These are phyloP conservation scores for Phytophthora boehmeriae DNA, from an alignment of 352 stramenopile species.

Conservation along the genomic window DNA sequence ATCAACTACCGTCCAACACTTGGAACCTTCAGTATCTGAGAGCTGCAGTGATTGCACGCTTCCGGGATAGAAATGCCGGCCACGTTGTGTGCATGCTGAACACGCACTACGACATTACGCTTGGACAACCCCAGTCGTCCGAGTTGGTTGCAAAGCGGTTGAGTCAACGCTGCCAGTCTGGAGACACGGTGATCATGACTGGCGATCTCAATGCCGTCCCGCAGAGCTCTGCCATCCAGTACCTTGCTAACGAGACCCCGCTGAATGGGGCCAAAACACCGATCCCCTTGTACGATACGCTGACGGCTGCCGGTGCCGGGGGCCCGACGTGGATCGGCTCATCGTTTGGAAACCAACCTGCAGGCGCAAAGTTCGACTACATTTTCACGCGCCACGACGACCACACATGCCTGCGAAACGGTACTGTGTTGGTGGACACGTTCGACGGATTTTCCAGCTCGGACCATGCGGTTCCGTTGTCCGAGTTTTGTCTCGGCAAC, in stretches of 20 bases:
- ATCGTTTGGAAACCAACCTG: conserved; percentile 42
- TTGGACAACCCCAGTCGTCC: conserved; percentile 60
- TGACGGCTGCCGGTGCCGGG: conserved; percentile 44
- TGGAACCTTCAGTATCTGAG: conserved; percentile 73
- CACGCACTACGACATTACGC: conserved; percentile 73
- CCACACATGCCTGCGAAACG: conserved; percentile 48
- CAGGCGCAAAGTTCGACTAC: conserved; percentile 66
- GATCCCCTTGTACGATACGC: conserved; percentile 67
- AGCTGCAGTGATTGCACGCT: conserved; percentile 58
- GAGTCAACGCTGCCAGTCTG: conserved; percentile 39
- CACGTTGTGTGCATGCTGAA: conserved; percentile 73
- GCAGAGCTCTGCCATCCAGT: conserved; percentile 42
- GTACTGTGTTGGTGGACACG: conserved; percentile 48
- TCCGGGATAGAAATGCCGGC: conserved; percentile 36
- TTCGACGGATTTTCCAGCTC: conserved; percentile 62
- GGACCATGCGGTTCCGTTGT: conserved; percentile 67
- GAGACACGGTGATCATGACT: conserved; percentile 67
- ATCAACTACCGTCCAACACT: conserved; percentile 58
- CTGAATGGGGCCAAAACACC: conserved; percentile 40
- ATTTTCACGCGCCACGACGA: conserved; percentile 60
- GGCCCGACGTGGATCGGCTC: conserved; percentile 68
- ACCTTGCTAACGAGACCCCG: conserved; percentile 33
- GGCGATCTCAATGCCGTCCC: conserved; percentile 69
- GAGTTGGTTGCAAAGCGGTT: conserved; percentile 55
- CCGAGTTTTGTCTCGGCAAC: conserved; percentile 62